Base-by-base conservation (phyloP, 1,284 basidiomycete species). In the Moesziomyces antarcticus region DNA sequence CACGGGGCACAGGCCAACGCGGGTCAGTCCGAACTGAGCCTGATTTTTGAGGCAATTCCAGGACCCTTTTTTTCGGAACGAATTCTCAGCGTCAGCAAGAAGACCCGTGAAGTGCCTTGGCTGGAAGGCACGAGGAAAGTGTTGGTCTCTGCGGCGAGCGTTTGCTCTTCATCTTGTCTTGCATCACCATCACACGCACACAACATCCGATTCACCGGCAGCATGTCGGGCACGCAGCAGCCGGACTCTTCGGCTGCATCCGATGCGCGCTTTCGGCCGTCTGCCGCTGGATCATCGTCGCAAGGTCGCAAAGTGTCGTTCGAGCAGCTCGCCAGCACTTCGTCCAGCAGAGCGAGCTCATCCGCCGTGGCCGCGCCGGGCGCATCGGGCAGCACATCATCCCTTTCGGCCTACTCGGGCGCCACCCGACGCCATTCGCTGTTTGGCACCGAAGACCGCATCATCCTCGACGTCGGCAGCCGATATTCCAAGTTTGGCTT, bases 381-480 rank as follows among this genome's bases (percentile, higher is more conserved):
- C 21, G 50, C 52, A 10, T 27, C 53, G 1, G 21, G 57, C 24
- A 46, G 45, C 42, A 52, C 61, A 10, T 55, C 56, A 43, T 25
- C 62, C 1, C 50, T 51, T 27, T 57, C 69, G 11, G 64, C 56
- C 5, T 73, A 73, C 47, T 58, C 59, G 20, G 54, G 56, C 10
- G 64, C 50, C 7, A 73, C 70, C 16, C 70, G 70, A 18, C 56
- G 70, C 9, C 76, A 78, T 44, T 78, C 75, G 16, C 62, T 78
- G 1, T 78, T 75, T 24, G 75, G 75, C 50, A 78, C 68, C 20
- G 78, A 80, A 13, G 78, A 80, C 56, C 53, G 74, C 21, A 48
- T 83, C 56, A 75, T 83, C 6, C 64, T 83, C 35, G 80, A 83
- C 49, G 59, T 83, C 37, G 81, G 81, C 53, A 69, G 66, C 21